A percentile compares a stretch with the other conserved stretches of the same genome.
These are phyloP conservation scores for Salix dunnii DNA, from an alignment of 345 rosid genomes.

Conservation along the genomic window DNA sequence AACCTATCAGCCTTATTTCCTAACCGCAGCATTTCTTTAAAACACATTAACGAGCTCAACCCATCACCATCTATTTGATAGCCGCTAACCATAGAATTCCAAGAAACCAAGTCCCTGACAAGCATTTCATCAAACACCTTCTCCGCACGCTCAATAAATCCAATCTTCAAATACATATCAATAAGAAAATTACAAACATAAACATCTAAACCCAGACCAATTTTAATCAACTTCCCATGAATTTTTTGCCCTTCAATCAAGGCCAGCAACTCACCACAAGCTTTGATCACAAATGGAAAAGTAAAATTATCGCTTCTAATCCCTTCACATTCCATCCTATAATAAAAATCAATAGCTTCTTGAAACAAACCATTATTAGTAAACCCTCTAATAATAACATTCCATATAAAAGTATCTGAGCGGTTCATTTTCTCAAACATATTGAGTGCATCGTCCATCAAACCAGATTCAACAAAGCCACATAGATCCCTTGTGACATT, in stretches of 20 bases:
- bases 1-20: conserved; percentile 50
- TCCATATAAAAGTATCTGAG: conserved; percentile 53
- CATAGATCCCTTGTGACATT: conserved; percentile 28
- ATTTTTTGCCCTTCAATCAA: conserved; percentile 47
- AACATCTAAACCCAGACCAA: conserved; percentile 53
- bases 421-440: conserved; percentile 66
- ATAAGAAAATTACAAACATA: conserved; percentile 38
- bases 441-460: conserved; percentile 47
- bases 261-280: conserved; percentile 41
- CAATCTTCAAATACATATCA: conserved; percentile 13
- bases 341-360: conserved; percentile 41
- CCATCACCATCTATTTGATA: conserved; percentile 41
- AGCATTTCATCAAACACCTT: conserved; percentile 22
- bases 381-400: conserved; percentile 63
- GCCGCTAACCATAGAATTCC: conserved; percentile 23
- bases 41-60: conserved; percentile 32
- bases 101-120: conserved; percentile 15
- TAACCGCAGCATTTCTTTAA: conserved; percentile 42
- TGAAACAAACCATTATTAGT: conserved; percentile 37
- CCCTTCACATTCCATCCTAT: conserved; percentile 48
- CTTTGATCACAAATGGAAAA: conserved; percentile 69
- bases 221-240: conserved; percentile 52
- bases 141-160: conserved; percentile 18
- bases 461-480: conserved; percentile 33
- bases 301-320: conserved; percentile 48